Base-by-base conservation (phyloP, 345 rosid genomes). In the Aquilaria sinensis region DNA sequence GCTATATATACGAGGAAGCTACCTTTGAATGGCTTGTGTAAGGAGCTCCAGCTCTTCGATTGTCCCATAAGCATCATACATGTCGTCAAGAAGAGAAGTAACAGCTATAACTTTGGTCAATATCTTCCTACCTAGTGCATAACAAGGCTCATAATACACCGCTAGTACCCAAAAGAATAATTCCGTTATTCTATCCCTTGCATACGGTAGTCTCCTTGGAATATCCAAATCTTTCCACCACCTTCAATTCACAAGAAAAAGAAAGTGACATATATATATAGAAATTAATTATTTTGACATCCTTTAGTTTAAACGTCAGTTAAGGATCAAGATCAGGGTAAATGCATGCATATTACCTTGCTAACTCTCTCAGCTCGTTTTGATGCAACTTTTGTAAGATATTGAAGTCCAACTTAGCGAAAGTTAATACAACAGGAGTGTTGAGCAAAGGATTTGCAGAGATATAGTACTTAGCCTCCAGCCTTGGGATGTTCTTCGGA, bases 381-480 rank as follows among this genome's bases (percentile, higher is more conserved):
- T 48, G 68, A 41, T 75, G 74, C 6, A 23, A 6, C 10, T 57
- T 41, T 56, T 75, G 76, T 53, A 79, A 16, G 0, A 57, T 12
- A 58, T 65, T 73, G 68, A 79, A 79, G 47, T 76, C 78, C 16
- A 79, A 16, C 60, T 68, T 76, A 0, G 80, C 77, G 47, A 80
- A 65, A 0, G 46, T 57, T 2, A 77, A 54, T 0, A 81, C 47
- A 9, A 6, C 10, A 46, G 23, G 23, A 23, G 49, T 7, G 30
- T 68, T 64, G 10, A 31, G 61, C 1, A 70, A 56, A 46, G 49
- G 12, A 11, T 70, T 75, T 11, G 57, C 1, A 2, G 65, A n/a
- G 31, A 74, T 52, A 60, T 57, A 74, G 12, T 4, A 37, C 47
- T 67, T 55, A 0, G 77, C 75, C 34, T 69, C 69, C 1, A 63